phyloP scores from a whole-genome alignment of 1,284 basidiomycete species.

The Erythrobasidium hasegawianum region DNA sequence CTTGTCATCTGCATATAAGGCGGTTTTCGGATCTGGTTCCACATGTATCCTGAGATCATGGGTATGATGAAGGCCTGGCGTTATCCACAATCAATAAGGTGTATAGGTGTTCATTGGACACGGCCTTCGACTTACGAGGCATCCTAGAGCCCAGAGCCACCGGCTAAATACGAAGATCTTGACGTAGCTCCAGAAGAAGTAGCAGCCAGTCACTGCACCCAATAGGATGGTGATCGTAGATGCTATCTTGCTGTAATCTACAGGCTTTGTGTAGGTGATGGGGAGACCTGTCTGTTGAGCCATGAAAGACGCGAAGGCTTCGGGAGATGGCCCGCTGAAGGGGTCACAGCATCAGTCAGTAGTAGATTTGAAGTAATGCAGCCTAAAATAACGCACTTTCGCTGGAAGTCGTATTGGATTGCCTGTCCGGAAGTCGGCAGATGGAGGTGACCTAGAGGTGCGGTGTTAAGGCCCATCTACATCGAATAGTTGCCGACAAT shows the following conservation, averaged over 20 bases:
- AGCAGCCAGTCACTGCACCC: slow-evolving; percentile 37
- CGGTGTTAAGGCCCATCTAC: slow-evolving; percentile 65
- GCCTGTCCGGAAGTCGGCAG: slow-evolving; percentile 66
- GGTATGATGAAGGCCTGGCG: slow-evolving; percentile 60
- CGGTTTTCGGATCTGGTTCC: slow-evolving; percentile 80
- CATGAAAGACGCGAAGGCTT: slow-evolving; percentile 71
- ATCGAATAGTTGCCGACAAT: background rate
- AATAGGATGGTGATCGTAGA: slow-evolving; percentile 46
- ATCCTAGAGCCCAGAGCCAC: slow-evolving; percentile 72
- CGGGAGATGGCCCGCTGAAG: slow-evolving; percentile 71
- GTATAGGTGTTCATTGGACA: background rate
- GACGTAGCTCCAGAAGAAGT: slow-evolving; percentile 49
- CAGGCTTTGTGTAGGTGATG: slow-evolving; percentile 49
- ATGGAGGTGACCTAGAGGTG: slow-evolving; percentile 76
- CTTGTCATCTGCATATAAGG: slow-evolving; percentile 61
- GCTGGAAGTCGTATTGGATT: slow-evolving; percentile 68
- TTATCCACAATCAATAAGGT: too few species aligned
- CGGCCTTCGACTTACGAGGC: slow-evolving; percentile 52
- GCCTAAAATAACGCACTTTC: slow-evolving; percentile 53
- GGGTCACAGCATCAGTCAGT: too few species aligned
- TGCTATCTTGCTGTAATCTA: slow-evolving; percentile 38
- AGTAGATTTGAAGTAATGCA: slow-evolving; percentile 21
- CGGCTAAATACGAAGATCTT: slow-evolving; percentile 67
- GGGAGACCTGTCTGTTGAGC: slow-evolving; percentile 36
- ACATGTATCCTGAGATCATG: slow-evolving; percentile 94